phyloP scores from a whole-genome alignment of 2,329 filamentous ascomycete species.

The Xylaria sp. region DNA sequence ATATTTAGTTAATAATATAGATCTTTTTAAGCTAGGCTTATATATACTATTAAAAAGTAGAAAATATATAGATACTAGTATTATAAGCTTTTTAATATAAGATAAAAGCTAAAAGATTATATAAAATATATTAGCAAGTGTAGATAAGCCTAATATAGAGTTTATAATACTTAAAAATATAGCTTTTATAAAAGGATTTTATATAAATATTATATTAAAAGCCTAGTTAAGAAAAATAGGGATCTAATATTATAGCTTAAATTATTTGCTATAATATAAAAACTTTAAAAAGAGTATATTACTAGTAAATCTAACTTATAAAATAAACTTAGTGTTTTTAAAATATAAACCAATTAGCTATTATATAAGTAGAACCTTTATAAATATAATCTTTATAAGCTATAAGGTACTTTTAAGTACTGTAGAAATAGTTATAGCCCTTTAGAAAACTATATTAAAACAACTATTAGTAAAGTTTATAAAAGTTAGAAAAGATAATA shows the following conservation, averaged over 20 bases:
- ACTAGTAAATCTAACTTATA: not conserved
- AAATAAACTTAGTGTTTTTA: not conserved
- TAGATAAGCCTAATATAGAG: not conserved
- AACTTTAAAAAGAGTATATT: not conserved
- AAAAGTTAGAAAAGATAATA: not conserved
- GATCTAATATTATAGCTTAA: not conserved
- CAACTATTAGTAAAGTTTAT: not conserved
- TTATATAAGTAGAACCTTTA: not conserved
- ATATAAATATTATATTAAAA: conserved; percentile 2
- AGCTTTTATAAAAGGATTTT: not conserved
- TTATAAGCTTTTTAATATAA: not conserved
- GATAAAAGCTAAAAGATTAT: not conserved
- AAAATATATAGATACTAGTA: not conserved
- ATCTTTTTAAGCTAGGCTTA: not conserved
- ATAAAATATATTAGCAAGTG: not conserved
- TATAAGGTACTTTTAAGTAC: not conserved
- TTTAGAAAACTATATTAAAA: not conserved
- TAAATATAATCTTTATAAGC: not conserved
- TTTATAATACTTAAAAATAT: not conserved
- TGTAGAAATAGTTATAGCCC: not conserved
- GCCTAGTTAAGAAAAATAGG: not conserved
- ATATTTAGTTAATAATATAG: not conserved
- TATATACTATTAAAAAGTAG: not conserved
- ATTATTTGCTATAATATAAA: not conserved
- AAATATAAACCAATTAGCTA: not conserved